Conservation (phyloP, 179 eudicot species). For the Patellifolia procumbens region DNA sequence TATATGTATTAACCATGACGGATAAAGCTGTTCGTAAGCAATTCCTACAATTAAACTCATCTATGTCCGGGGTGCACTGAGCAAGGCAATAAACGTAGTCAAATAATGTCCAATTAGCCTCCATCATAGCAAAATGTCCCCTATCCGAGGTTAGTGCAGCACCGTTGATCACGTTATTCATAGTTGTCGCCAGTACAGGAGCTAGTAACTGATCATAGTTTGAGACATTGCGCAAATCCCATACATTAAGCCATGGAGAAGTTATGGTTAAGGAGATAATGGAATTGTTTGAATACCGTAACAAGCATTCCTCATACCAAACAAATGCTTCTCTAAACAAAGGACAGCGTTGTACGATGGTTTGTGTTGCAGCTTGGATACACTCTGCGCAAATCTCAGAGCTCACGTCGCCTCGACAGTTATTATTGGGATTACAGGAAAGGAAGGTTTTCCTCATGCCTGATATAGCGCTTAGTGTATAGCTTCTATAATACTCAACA, state of each 20-base stretch:
- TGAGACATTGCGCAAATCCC: background rate
- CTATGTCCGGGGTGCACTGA: background rate
- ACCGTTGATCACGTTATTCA: conserved; percentile 14
- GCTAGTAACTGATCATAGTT: conserved; percentile 5
- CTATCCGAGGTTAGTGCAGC: background rate
- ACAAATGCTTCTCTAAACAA: conserved; percentile 2
- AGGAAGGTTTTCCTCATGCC: too few relatives aligned
- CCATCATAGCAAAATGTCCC: background rate
- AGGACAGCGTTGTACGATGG: background rate
- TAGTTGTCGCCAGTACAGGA: background rate
- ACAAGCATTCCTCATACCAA: conserved; percentile 31
- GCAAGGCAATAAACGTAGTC: background rate
- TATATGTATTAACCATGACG: background rate
- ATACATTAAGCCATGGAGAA: too few relatives aligned
- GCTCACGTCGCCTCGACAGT: conserved; percentile 28
- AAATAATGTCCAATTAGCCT: background rate
- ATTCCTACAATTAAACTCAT: background rate
- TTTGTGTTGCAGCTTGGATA: background rate
- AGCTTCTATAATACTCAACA: too few relatives aligned
- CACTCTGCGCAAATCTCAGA: conserved; percentile 22
- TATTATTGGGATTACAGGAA: too few relatives aligned
- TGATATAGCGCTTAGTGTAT: too few relatives aligned
- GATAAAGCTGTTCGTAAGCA: background rate
- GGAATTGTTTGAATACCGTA: conserved; percentile 31
- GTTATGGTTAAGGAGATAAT: conserved; percentile 16